Evolutionary conservation across 768 basidiomycete species (phyloP).

Genomic region (Podaxis mareebaensis): DNA sequence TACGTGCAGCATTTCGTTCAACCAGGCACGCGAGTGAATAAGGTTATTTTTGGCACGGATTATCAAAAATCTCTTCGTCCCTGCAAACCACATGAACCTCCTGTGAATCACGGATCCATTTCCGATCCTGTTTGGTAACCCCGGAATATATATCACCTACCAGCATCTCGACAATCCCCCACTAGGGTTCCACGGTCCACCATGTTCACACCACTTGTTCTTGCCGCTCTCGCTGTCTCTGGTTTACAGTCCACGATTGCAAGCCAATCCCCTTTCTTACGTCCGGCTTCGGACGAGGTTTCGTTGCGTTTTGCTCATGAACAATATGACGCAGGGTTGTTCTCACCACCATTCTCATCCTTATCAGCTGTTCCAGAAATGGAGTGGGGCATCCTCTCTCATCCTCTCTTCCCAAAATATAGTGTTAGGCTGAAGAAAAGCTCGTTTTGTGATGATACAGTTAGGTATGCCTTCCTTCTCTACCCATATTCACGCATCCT

Average conservation of each 20-base stretch:
- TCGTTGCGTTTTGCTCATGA: background rate
- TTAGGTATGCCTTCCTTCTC: constrained; percentile 37
- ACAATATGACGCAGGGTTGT: constrained; percentile 16
- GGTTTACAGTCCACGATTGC: background rate
- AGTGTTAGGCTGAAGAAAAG: constrained; percentile 58
- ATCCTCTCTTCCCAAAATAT: constrained; percentile 54
- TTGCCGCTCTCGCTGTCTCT: background rate
- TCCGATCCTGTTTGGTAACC: background rate
- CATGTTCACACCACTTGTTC: background rate
- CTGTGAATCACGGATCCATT: background rate
- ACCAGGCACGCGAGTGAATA: background rate
- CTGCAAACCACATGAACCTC: background rate
- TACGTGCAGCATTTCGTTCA: background rate
- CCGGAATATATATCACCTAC: background rate
- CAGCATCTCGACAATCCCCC: background rate
- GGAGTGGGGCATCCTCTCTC: constrained; percentile 29
- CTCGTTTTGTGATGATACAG: constrained; percentile 57
- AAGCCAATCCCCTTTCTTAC: background rate
- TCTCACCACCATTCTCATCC: constrained; percentile 15
- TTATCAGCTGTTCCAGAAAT: constrained; percentile 14
- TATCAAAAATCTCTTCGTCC: background rate
- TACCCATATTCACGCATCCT: background rate
- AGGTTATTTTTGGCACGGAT: background rate
- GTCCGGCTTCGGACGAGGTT: background rate
- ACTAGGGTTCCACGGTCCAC: background rate